Base-by-base conservation (phyloP, 331 rosid species). In the Malus hybrid region DNA sequence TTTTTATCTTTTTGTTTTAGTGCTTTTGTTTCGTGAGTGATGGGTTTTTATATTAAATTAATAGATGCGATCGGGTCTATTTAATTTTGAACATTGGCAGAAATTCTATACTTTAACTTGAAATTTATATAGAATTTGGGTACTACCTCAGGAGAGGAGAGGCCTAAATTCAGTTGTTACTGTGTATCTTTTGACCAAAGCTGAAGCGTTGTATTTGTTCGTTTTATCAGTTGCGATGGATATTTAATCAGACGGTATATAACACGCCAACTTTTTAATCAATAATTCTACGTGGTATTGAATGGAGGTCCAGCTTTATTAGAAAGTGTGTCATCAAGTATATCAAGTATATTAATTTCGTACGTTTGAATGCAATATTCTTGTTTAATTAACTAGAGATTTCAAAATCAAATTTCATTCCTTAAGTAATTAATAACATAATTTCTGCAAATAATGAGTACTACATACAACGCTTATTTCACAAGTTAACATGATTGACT, bases 171-270 rank as follows among this genome's bases (percentile, higher is more conserved):
- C 46, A 6, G 68, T 63, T 44, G 58, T 46, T 71, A 33, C 80
- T 76, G 81, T 76, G 66, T 16, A 71, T 24, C 66, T 46, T 75
- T 81, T 76, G 84, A 81, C 84, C 63, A 10, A 32, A 10, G 6
- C 3, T 5, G 11, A 39, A 56, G 19, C 1, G 6, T 4, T 13
- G 57, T 61, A 13, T 11, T 12, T 26, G 29, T 26, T 73, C 29
- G 74, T 79, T 78, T 64, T 78, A 29, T 67, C 22, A 33, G 12
- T 20, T 39, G 53, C 57, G 48, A 42, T 42, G 14, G 48, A 42
- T 42, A 42, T 10, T 39, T 42, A 42, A 42, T 42, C 48, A 42
- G 48, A 42, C 10, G 24, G 12, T 55, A 20, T 55, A 3, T 55
- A 55, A 55, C 22, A 55, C 24, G 7, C 10, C 61, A 55, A 55